Percentiles rank a stretch among this genome's conserved stretches.
Conservation (phyloP, 164 flowering plant genomes). For the Dillenia turbinata region DNA sequence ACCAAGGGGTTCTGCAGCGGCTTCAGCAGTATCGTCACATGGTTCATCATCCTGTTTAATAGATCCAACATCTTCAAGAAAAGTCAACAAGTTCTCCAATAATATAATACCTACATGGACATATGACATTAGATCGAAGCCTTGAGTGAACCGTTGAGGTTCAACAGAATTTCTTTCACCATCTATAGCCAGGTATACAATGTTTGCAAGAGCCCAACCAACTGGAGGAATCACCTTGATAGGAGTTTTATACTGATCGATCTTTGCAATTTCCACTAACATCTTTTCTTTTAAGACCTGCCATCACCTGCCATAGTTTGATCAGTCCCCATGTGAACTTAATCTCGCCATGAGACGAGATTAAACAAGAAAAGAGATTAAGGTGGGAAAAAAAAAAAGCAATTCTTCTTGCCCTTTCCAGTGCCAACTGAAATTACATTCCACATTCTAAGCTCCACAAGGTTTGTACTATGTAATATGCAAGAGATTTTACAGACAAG, state of each 20-base stretch:
- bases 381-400: no score
- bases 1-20: conserved; percentile 14
- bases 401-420: no score
- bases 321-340: conserved; percentile 52
- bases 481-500: no score
- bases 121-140: conserved; percentile 44
- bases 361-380: no score
- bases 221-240: conserved; percentile 41
- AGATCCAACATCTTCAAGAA: conserved; percentile 38
- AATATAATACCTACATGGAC: conserved; percentile 49
- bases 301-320: conserved; percentile 92
- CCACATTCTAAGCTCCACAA: no score
- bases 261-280: conserved; percentile 44
- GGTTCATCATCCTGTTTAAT: conserved; percentile 29
- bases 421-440: no score
- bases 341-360: neutral
- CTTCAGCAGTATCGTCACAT: conserved; percentile 15
- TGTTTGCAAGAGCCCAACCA: conserved; percentile 94
- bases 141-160: conserved; percentile 39
- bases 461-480: no score
- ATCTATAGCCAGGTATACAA: conserved; percentile 53
- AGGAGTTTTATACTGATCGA: conserved; percentile 32
- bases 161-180: conserved; percentile 31
- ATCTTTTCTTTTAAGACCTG: conserved; percentile 70
- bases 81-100: conserved; percentile 51